A percentile compares a stretch with the other conserved stretches of the same genome.
phyloP scores from a whole-genome alignment of 257 asterid species.

The Solanum bukasovii region DNA sequence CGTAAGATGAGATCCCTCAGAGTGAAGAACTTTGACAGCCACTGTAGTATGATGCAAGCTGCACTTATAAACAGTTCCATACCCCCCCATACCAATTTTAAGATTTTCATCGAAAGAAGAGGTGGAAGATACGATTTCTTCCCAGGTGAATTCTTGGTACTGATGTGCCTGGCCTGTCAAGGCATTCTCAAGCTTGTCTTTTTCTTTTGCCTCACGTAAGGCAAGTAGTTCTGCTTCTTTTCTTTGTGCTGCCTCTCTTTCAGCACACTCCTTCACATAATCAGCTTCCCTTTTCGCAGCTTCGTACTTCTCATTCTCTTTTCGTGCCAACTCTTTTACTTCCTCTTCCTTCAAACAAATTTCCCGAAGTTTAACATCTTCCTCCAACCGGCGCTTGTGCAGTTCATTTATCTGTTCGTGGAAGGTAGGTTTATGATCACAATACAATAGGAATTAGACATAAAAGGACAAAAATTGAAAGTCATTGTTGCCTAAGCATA shows the following conservation, averaged over 20 bases:
- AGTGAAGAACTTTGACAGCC: conserved; percentile 76
- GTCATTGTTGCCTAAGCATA: conserved; percentile 9
- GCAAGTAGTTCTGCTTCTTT: conserved; percentile 54
- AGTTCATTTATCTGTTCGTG: conserved; percentile 50
- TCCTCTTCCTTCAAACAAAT: conserved; percentile 63
- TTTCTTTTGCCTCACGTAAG: conserved; percentile 48
- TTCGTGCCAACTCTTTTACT: conserved; percentile 49
- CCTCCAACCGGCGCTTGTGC: conserved; percentile 54
- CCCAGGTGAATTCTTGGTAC: conserved; percentile 74
- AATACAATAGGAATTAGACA: not conserved
- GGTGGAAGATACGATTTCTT: conserved; percentile 61
- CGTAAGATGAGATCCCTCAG: conserved; percentile 32
- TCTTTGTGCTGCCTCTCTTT: conserved; percentile 62
- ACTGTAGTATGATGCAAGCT: conserved; percentile 71
- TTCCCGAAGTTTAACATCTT: conserved; percentile 44
- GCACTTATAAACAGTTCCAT: conserved; percentile 85
- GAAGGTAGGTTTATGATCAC: not conserved
- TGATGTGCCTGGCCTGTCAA: conserved; percentile 34
- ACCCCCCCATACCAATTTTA: conserved; percentile 76
- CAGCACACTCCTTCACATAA: conserved; percentile 42
- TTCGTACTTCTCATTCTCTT: conserved; percentile 49
- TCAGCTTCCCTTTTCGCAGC: conserved; percentile 62
- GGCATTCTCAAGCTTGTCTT: conserved; percentile 52
- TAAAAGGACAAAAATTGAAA: not conserved
- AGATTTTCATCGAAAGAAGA: conserved; percentile 60